Evolutionary conservation across 352 stramenopile genomes (phyloP).

Genomic region (Pythium pectinolyticum): DNA sequence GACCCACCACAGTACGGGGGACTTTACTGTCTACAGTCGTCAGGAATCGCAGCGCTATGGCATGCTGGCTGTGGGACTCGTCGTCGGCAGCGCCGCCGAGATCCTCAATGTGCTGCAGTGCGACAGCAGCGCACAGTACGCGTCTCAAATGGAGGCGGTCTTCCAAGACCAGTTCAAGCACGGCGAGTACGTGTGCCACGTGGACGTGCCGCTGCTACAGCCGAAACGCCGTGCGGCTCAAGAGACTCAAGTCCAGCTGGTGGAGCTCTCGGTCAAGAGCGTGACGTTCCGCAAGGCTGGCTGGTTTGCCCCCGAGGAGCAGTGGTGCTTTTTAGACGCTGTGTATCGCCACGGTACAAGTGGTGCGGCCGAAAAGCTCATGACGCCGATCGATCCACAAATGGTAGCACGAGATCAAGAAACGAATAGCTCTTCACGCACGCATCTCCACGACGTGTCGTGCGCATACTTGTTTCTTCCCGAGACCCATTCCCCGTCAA

Average conservation of each 20-base stretch:
- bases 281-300: constrained; percentile 17
- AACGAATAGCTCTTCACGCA: too few species aligned
- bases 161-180: constrained; percentile 25
- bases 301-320: constrained; percentile 10
- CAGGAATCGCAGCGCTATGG: constrained; percentile 13
- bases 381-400: constrained; percentile 13
- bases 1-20: background rate
- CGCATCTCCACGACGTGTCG: constrained; percentile 14
- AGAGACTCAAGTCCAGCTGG: constrained; percentile 5
- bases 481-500: background rate
- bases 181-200: constrained; percentile 7
- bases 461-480: constrained; percentile 18
- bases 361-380: constrained; percentile 12
- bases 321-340: constrained; percentile 28
- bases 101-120: constrained; percentile 23
- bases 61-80: constrained; percentile 17
- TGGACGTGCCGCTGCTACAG: background rate
- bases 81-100: constrained; percentile 13
- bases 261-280: constrained; percentile 20
- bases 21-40: constrained; percentile 16
- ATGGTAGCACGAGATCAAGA: background rate
- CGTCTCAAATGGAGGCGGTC: constrained; percentile 20
- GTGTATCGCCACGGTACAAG: constrained; percentile 9
- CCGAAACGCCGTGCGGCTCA: background rate
- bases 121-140: constrained; percentile 13